Evolutionary conservation across 164 flowering plant genomes (phyloP).

Genomic region (Buxus sempervirens): DNA sequence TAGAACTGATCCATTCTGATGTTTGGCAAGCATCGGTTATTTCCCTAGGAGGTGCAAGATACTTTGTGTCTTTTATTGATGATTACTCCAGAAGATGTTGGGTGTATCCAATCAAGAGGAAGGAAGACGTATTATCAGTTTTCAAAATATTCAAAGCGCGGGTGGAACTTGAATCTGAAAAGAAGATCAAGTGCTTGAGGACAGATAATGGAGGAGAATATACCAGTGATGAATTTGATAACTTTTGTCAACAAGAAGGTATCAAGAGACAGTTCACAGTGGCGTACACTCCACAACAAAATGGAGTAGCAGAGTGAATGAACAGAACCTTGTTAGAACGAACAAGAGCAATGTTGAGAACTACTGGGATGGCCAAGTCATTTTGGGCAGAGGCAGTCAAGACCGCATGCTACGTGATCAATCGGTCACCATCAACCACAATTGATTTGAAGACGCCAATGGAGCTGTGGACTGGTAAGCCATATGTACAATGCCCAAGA

Average conservation of each 20-base stretch:
- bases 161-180: constrained; percentile 11
- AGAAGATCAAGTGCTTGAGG: constrained; percentile 12
- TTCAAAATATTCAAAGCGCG: constrained; percentile 14
- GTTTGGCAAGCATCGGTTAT: constrained; percentile 8
- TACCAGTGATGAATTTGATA: constrained; percentile 7
- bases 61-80: too few species aligned
- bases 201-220: constrained; percentile 16
- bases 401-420: constrained; percentile 11
- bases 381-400: too few species aligned
- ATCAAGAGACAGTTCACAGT: constrained; percentile 14
- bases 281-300: too few species aligned
- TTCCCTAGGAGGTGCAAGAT: constrained; percentile 11
- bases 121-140: constrained; percentile 7
- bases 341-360: constrained; percentile 14
- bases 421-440: constrained; percentile 12
- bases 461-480: constrained; percentile 14
- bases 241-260: constrained; percentile 11
- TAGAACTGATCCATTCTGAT: background rate
- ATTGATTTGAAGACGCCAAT: constrained; percentile 18
- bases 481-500: constrained; percentile 24
- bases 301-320: too few species aligned
- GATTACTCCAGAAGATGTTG: too few species aligned
- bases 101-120: constrained; percentile 13
- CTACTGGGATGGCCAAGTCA: too few species aligned
- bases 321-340: constrained; percentile 17